Percentiles rank a stretch among this genome's conserved stretches.
Conservation (phyloP, 108 stramenopile genomes). For the Hondaea fermentalgiana region DNA sequence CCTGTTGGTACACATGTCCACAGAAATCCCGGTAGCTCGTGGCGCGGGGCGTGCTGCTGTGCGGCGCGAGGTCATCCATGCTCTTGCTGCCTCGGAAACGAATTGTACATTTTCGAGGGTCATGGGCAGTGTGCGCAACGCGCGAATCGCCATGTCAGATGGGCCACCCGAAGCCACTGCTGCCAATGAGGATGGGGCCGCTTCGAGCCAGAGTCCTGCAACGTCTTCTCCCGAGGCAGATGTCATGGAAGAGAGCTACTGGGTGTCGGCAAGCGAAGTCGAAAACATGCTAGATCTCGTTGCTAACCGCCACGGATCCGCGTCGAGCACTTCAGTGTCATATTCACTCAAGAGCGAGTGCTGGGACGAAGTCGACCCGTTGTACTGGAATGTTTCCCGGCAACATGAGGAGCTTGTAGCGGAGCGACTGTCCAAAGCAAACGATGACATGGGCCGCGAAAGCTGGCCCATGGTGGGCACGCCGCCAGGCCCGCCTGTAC, state of each 20-base stretch:
- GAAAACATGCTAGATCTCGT: neutral
- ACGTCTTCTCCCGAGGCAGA: neutral
- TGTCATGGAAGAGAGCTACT: neutral
- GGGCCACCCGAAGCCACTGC: neutral
- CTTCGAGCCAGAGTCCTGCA: neutral
- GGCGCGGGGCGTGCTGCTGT: neutral
- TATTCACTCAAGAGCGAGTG: neutral
- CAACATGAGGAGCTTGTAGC: neutral
- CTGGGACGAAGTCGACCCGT: slow-evolving; percentile 1
- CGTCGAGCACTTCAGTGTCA: neutral
- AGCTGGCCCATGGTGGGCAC: neutral
- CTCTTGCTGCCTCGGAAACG: neutral
- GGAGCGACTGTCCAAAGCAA: neutral
- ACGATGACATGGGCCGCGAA: neutral
- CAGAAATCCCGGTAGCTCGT: neutral
- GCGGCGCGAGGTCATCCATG: neutral
- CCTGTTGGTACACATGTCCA: neutral
- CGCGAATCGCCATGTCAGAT: neutral
- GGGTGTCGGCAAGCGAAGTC: neutral
- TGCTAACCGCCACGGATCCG: neutral
- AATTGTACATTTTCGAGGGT: neutral
- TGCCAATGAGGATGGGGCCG: neutral
- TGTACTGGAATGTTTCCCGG: neutral
- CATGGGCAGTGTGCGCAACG: neutral
- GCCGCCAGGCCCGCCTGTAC: neutral